Base-by-base conservation (phyloP, 768 basidiomycete species). In the Amanita phalloides region DNA sequence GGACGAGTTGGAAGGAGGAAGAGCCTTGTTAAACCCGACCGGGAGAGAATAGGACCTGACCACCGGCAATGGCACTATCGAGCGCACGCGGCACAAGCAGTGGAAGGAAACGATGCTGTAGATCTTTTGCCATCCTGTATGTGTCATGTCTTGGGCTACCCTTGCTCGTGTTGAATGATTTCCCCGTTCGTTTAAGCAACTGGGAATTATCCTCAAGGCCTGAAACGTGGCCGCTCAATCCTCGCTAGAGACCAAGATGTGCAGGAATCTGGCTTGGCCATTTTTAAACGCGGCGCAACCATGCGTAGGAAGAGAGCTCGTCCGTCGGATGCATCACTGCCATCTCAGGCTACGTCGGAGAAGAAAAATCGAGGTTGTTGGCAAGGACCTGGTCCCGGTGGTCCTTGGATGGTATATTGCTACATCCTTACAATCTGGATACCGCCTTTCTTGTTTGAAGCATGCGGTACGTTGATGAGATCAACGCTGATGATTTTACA, bases 41-140 rank as follows among this genome's bases (percentile, higher is more conserved):
- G 95, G 53, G 94, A 96, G 72, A 91, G 94, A 74, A 90, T 97
- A 58, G 93, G 97, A 61, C 92, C 93, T 8, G 82, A 82, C 38
- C 92, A 97, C 72, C 79, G 92, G 46, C 84, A 93, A 60, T 98
- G 86, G 84, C 87, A 97, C 68, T 98, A 98, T 68, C 82, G 90
- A 49, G 81, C 76, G 53, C 92, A 89, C 67, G 90, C 90, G 17
- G 85, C 86, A 21, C 80, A 83, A 63, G 70, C 88, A 62, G 81
- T 84, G 66, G 73, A 84, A 60, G 75, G 80, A n/a, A 70, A 70
- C 32, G 75, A 76, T 37, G 61, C 75, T 43, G 73, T 89, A 5
- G 89, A 82, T 45, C 77, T 92, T 10, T 72, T 82, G 64, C 87
- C 92, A 25, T 93, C 90, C 41, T 78, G 92, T 95, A 61, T 58